Base-by-base conservation (phyloP, 371 early-diverging fungal genomes). In the Mortierella sp. region DNA sequence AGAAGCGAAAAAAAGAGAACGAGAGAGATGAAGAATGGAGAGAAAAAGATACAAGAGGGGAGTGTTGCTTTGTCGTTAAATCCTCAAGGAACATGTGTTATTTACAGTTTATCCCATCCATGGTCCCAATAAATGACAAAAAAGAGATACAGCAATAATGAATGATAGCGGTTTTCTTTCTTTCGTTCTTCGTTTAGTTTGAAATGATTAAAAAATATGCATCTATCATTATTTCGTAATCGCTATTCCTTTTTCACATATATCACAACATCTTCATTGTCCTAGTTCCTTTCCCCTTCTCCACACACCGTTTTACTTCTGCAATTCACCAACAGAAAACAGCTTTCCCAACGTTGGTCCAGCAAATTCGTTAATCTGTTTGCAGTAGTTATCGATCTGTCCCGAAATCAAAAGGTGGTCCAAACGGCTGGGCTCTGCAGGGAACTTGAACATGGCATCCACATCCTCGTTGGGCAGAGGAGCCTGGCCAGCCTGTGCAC, bases 371-470 rank as follows among this genome's bases (percentile, higher is more conserved):
- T 94, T 92, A 56, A 97, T 81, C 82, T 96, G 95, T 84, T 94
- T 93, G 82, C 92, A 92, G 80, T 94, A 92, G 78, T 93, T 92
- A 65, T 94, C 92, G 75, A 96, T 90, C 82, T 97, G 97, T 60
- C 93, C 91, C 34, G 89, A 89, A 68, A 94, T 86, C 63, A 98
- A 86, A 79, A 97, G 86, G 17, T 91, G 88, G 64, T 96, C 95
- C 64, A 98, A 83, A 69, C 96, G 90, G 73, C 93, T 90, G 17
- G 97, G 97, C 83, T 98, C 98, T 24, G 88, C 81, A 34, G 92
- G 93, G 50, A 83, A 65, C 79, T 84, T 89, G 83, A 88, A 91
- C 54, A 95, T 85, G 72, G 95, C 91, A 55, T 90, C 91, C 51
- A 95, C 95, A 48, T 82, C 68, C 60, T 86, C 84, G 52, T 81